Evolutionary conservation across 257 asterid genomes (phyloP).

Genomic region (Perilla frutescens): DNA sequence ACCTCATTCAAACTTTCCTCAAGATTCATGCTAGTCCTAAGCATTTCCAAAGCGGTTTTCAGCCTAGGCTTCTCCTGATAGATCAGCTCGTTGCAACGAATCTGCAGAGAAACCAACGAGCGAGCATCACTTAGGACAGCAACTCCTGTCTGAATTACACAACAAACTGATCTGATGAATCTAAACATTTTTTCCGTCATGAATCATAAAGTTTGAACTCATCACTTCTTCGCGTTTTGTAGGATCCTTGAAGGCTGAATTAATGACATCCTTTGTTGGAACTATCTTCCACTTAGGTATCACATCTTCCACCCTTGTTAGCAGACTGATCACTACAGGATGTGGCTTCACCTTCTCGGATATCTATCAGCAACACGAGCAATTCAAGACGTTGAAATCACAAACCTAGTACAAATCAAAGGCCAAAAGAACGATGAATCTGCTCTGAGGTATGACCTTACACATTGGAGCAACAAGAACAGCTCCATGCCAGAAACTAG

Average conservation of each 20-base stretch:
- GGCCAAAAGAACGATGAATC: background rate
- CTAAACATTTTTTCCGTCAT: background rate
- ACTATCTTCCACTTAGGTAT: slow-evolving; percentile 97
- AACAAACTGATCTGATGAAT: background rate
- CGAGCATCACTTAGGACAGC: background rate
- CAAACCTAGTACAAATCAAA: background rate
- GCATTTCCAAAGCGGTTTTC: slow-evolving; percentile 95
- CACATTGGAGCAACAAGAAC: slow-evolving; percentile 96
- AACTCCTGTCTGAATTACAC: background rate
- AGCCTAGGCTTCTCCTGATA: slow-evolving; percentile 88
- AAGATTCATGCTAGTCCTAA: slow-evolving; percentile 90
- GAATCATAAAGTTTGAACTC: background rate
- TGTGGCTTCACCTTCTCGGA: slow-evolving; percentile 93
- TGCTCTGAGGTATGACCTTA: slow-evolving; percentile 54
- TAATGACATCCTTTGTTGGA: slow-evolving; percentile 81
- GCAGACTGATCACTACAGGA: slow-evolving; percentile 70
- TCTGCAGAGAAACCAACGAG: slow-evolving; percentile 42
- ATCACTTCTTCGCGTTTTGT: slow-evolving; percentile 78
- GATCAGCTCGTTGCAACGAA: slow-evolving; percentile 76
- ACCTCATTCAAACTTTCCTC: slow-evolving; percentile 90
- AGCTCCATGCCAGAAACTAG: slow-evolving; percentile 88
- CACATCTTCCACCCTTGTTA: slow-evolving; percentile 75
- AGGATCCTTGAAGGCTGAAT: slow-evolving; percentile 89
- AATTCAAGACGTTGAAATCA: background rate
- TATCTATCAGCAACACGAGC: slow-evolving; percentile 46